Conservation (phyloP, 805 yeast species). For the Candida pseudofarinosa region DNA sequence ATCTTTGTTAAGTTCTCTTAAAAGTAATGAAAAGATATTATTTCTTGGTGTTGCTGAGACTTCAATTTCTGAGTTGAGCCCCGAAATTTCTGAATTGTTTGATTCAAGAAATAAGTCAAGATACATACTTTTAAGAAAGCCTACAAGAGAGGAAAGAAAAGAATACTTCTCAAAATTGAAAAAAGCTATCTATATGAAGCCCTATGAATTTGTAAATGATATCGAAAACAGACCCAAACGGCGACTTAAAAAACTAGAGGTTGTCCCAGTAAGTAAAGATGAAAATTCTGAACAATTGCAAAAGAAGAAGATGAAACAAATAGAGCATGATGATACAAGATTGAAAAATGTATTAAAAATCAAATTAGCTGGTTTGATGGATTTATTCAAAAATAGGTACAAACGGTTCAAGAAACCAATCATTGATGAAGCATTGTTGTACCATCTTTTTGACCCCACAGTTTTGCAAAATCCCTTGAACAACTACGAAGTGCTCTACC, state of each 20-base stretch:
- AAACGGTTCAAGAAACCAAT: conserved; percentile 88
- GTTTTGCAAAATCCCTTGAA: conserved; percentile 33
- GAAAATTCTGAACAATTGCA: conserved; percentile 30
- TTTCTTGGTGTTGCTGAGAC: conserved; percentile 68
- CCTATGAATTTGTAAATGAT: conserved; percentile 66
- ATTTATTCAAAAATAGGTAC: conserved; percentile 78
- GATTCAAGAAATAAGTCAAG: conserved; percentile 47
- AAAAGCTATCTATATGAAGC: conserved; percentile 59
- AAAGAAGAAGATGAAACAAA: conserved; percentile 45
- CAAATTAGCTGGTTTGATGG: conserved; percentile 84
- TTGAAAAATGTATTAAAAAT: conserved; percentile 81
- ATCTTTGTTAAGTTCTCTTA: conserved; percentile 63
- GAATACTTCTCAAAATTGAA: conserved; percentile 55
- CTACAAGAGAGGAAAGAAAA: conserved; percentile 45
- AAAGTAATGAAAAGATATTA: conserved; percentile 68
- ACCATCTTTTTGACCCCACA: conserved; percentile 72
- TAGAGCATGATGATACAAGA: conserved; percentile 67
- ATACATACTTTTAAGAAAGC: conserved; percentile 40
- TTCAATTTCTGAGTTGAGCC: conserved; percentile 34
- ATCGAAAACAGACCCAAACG: conserved; percentile 52
- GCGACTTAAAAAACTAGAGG: conserved; percentile 38
- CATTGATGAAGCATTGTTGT: conserved; percentile 69
- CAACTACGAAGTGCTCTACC: conserved; percentile 37
- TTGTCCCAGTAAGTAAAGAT: conserved; percentile 17
- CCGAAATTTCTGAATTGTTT: conserved; percentile 52